Conservation (phyloP, 148 eudicot genomes). For the Rhododendron mucronatum region DNA sequence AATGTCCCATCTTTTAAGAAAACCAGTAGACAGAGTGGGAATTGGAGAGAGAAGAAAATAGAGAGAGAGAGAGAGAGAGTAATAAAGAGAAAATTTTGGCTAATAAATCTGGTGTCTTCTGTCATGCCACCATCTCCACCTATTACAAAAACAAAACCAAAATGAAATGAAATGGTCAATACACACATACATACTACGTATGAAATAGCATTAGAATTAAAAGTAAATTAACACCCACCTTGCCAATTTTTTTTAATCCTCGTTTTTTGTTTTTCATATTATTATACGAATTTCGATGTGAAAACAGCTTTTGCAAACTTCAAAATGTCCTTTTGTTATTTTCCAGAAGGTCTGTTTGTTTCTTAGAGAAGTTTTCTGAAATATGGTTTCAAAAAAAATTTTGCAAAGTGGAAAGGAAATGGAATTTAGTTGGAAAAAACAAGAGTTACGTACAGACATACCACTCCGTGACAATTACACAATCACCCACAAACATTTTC, state of each 20-base stretch:
- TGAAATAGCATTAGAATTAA: background rate
- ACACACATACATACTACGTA: background rate
- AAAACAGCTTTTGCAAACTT: background rate
- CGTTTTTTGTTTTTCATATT: background rate
- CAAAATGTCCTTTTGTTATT: background rate
- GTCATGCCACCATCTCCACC: constrained; percentile 93
- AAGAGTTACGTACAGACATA: background rate
- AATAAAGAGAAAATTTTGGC: background rate
- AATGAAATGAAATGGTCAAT: background rate
- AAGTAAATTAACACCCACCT: background rate
- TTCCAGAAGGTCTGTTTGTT: background rate
- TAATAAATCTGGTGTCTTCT: constrained; percentile 69
- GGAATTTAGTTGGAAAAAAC: background rate
- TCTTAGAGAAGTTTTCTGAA: background rate
- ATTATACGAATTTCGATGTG: background rate
- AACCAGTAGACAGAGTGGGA: background rate
- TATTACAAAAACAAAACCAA: constrained; percentile 18
- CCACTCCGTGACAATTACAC: background rate
- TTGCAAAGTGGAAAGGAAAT: background rate
- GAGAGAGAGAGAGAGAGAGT: background rate
- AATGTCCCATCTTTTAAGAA: constrained; percentile 19
- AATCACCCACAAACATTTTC: background rate
- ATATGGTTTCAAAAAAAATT: background rate
- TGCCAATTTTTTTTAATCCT: background rate
- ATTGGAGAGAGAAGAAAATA: background rate